Evolutionary conservation across 331 rosid genomes (phyloP).

Genomic region (Quercus tomentella): DNA sequence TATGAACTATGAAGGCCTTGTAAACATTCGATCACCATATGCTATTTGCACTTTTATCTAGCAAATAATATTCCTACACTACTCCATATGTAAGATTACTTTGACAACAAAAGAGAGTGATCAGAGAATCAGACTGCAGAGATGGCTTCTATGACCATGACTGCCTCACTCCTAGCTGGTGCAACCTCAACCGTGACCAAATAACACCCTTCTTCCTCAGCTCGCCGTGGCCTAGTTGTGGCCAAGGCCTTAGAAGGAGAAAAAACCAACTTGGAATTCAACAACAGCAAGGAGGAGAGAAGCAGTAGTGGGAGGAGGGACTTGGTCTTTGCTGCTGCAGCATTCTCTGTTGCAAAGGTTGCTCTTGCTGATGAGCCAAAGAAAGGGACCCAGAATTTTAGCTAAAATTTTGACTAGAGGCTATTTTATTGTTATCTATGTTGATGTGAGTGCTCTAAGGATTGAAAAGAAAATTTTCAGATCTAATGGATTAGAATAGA

Average conservation of each 20-base stretch:
- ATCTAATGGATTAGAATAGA: too few species aligned
- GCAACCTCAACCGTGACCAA: constrained; percentile 19
- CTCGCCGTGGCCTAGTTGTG: constrained; percentile 25
- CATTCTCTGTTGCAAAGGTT: too few species aligned
- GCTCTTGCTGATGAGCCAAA: constrained; percentile 55
- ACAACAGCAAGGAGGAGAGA: constrained; percentile 26
- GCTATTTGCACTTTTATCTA: too few species aligned
- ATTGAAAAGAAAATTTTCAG: too few species aligned
- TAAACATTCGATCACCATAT: too few species aligned
- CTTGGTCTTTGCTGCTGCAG: constrained; percentile 43
- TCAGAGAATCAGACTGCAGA: neutral
- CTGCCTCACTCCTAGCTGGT: constrained; percentile 38
- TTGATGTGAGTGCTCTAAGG: too few species aligned
- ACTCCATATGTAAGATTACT: too few species aligned
- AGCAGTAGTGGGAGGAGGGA: constrained; percentile 50
- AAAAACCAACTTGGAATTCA: constrained; percentile 20
- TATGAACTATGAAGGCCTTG: too few species aligned
- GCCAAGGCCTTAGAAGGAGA: constrained; percentile 37
- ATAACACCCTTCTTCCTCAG: neutral
- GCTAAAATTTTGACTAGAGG: too few species aligned
- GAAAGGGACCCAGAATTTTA: constrained; percentile 26
- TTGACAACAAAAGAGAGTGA: too few species aligned
- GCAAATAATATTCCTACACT: too few species aligned
- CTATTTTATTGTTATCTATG: too few species aligned
- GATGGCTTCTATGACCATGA: constrained; percentile 61